Evolutionary conservation across 2,329 filamentous ascomycete species (phyloP).

Genomic region (Aspergillus sp.): DNA sequence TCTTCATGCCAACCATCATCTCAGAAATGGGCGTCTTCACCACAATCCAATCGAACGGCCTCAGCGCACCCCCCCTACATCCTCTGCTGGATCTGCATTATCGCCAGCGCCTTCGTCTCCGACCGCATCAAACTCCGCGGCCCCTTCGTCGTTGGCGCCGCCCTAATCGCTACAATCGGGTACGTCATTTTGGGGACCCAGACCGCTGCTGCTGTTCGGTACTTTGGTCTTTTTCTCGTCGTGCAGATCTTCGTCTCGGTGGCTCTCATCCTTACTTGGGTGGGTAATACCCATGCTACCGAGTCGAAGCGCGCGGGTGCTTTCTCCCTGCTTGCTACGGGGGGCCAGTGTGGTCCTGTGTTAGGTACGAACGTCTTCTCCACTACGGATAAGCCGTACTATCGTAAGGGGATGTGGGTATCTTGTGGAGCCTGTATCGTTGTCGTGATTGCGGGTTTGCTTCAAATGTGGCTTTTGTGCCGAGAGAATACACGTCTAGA

Average conservation of each 20-base stretch:
- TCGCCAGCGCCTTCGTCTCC: conserved; percentile 59
- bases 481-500: conserved; percentile 60
- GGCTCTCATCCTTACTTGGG: conserved; percentile 66
- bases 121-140: conserved; percentile 63
- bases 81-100: conserved; percentile 59
- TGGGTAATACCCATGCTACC: conserved; percentile 64
- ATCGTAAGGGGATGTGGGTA: conserved; percentile 53
- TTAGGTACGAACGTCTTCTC: conserved; percentile 63
- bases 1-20: conserved; percentile 61
- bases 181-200: conserved; percentile 62
- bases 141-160: conserved; percentile 53
- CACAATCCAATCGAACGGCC: conserved; percentile 62
- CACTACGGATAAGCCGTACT: conserved; percentile 40
- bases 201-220: conserved; percentile 45
- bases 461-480: conserved; percentile 50
- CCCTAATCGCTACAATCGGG: conserved; percentile 55
- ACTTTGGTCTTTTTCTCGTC: conserved; percentile 51
- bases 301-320: conserved; percentile 63
- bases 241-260: conserved; percentile 64
- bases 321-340: conserved; percentile 62
- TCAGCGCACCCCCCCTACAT: conserved; percentile 68
- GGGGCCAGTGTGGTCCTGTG: conserved; percentile 62
- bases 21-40: conserved; percentile 62
- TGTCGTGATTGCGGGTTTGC: conserved; percentile 54
- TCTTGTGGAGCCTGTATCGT: conserved; percentile 58